Conservation (phyloP, 129 eudicot genomes). For the Arctium minus region DNA sequence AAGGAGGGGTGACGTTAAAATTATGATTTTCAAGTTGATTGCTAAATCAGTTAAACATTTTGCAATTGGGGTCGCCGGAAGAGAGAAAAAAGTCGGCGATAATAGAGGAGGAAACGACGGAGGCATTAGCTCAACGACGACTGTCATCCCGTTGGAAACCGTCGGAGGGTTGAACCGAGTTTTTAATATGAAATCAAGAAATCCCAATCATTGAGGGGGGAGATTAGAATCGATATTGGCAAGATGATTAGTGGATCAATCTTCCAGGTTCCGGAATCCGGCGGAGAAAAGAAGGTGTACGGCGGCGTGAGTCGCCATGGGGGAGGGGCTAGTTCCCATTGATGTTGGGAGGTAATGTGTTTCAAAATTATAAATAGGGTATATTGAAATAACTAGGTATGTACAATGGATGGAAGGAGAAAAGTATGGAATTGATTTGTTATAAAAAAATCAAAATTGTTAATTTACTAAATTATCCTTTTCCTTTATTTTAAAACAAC, state of each 20-base stretch:
- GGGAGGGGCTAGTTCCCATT: too few relatives aligned
- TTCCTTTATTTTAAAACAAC: too few relatives aligned
- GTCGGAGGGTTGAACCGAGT: neutral
- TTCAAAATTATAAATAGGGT: too few relatives aligned
- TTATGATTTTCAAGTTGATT: conserved; percentile 1
- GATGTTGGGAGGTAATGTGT: too few relatives aligned
- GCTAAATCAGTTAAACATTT: neutral
- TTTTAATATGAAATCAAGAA: neutral
- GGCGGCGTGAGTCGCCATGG: neutral
- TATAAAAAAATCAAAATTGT: too few relatives aligned
- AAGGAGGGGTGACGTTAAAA: neutral
- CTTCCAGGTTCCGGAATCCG: neutral
- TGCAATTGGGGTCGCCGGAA: neutral
- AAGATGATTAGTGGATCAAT: neutral
- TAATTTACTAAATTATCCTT: too few relatives aligned
- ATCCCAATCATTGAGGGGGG: neutral
- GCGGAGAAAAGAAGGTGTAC: neutral
- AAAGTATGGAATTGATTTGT: too few relatives aligned
- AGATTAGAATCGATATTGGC: neutral
- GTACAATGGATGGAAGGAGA: too few relatives aligned
- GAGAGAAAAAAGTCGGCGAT: neutral
- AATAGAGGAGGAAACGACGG: neutral
- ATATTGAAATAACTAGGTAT: too few relatives aligned
- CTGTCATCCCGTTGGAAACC: neutral
- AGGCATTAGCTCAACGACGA: neutral